Base-by-base conservation (phyloP, 345 rosid genomes). In the Kandelia obovata region DNA sequence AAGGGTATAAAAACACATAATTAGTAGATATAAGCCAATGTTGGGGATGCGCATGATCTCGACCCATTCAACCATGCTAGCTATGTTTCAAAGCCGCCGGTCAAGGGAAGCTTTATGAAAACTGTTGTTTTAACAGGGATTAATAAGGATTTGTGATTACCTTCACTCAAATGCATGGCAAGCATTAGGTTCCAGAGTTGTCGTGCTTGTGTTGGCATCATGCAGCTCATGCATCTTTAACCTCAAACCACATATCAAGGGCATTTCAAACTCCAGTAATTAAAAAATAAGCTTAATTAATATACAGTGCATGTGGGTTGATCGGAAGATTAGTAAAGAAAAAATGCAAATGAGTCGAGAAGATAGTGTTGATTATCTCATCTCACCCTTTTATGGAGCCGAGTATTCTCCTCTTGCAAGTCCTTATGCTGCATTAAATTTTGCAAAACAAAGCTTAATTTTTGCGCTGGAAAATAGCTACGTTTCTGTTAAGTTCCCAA, bases 321-420 rank as follows among this genome's bases (percentile, higher is more conserved):
- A 10, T 55, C 59, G 5, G 30, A 55, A 23, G 25, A 27, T 20
- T 15, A 31, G n/a, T 9, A 5, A 9, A 15, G 7, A 53, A 31
- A 6, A 53, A 17, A 53, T 15, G 20, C 3, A 30, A 1, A 23
- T 17, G 9, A 11, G 39, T 21, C 17, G 30, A 30, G 35, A 55
- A n/a, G 34, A 25, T 28, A 46, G 16, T 17, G 53, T 49, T 58
- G 39, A 61, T 16, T 53, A 43, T 69, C 89, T 78, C 62, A 87
- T 67, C 89, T 78, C 67, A 87, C 91, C 72, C 58, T 81, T 69
- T 83, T 81, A 71, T 79, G 82, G 58, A 87, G 84, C 19, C 53
- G 73, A 71, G 53, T 25, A 66, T 78, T 84, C 72, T 84, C 91
- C 79, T 87, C 86, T 73, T 83, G 85, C 53, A 84, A 43, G 56